Evolutionary conservation across 495 filamentous ascomycete species (phyloP).

Genomic region (Penicillium angulare): DNA sequence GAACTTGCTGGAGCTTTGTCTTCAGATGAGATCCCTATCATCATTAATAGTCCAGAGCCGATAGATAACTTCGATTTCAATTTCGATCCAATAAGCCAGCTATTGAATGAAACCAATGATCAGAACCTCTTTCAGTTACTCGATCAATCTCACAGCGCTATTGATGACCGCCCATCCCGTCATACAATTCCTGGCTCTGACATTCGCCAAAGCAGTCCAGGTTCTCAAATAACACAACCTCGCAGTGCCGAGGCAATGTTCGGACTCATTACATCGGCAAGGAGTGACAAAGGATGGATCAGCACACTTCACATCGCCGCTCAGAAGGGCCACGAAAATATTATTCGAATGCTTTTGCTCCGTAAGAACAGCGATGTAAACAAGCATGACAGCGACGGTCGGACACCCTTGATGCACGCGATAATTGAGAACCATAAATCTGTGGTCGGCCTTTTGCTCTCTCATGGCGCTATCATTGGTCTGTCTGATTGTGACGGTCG

Average conservation of each 20-base stretch:
- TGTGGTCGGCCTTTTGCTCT: background rate
- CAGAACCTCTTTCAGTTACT: too few species aligned
- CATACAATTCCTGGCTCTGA: too few species aligned
- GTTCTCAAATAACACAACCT: background rate
- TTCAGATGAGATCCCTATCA: too few species aligned
- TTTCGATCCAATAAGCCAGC: too few species aligned
- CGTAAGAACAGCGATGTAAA: background rate
- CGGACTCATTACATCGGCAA: background rate
- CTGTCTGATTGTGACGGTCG: background rate
- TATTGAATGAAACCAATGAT: too few species aligned
- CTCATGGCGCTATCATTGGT: background rate
- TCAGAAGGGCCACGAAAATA: background rate
- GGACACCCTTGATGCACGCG: background rate
- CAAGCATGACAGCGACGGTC: background rate
- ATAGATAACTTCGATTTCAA: too few species aligned
- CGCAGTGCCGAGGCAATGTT: background rate
- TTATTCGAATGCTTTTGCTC: background rate
- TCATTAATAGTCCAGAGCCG: too few species aligned
- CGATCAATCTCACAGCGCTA: too few species aligned
- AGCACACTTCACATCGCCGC: background rate
- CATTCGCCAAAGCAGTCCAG: background rate
- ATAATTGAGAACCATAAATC: background rate
- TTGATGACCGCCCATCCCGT: too few species aligned
- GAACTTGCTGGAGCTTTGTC: too few species aligned
- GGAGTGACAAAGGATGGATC: background rate